These are phyloP conservation scores for Pseudogymnoascus sp. DNA, from an alignment of 2,329 filamentous ascomycete genomes.

Conservation along the genomic window DNA sequence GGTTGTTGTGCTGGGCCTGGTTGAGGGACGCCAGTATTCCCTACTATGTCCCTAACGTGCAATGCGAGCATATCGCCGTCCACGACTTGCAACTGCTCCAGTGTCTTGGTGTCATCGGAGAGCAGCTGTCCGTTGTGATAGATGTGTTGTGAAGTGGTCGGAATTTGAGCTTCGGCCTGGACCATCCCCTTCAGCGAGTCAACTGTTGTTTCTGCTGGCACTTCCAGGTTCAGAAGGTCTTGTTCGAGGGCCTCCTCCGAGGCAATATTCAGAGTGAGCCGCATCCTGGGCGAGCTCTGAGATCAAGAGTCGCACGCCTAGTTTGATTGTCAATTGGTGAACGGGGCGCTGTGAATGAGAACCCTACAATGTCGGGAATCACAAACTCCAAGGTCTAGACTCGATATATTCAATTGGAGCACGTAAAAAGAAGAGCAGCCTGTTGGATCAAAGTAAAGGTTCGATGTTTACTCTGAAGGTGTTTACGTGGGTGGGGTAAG, in stretches of 20 bases:
- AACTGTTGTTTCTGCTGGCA: constrained; percentile 73
- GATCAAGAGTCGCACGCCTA: constrained; percentile 2
- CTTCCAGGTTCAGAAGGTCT: constrained; percentile 72
- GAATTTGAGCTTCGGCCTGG: constrained; percentile 70
- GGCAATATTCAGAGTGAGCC: constrained; percentile 77
- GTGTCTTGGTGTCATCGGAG: constrained; percentile 65
- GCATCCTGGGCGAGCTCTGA: constrained; percentile 44
- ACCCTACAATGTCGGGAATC: background rate
- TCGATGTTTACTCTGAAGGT: background rate
- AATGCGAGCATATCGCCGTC: constrained; percentile 92
- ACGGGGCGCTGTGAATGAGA: background rate
- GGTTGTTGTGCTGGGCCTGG: constrained; percentile 24
- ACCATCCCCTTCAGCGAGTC: constrained; percentile 81
- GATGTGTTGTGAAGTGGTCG: constrained; percentile 66
- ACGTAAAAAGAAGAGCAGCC: background rate
- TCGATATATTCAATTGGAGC: background rate
- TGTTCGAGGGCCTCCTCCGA: constrained; percentile 55
- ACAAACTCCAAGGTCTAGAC: background rate
- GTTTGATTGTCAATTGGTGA: background rate
- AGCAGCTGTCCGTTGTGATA: constrained; percentile 85
- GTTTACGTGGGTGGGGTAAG: constrained; percentile 7
- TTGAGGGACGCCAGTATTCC: constrained; percentile 35
- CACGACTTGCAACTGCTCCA: constrained; percentile 69
- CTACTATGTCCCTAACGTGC: constrained; percentile 58
- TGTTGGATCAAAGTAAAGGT: background rate